A percentile compares a stretch with the other conserved stretches of the same genome.
Evolutionary conservation across 1,284 basidiomycete genomes (phyloP).

Genomic region (Volvariella volvacea): DNA sequence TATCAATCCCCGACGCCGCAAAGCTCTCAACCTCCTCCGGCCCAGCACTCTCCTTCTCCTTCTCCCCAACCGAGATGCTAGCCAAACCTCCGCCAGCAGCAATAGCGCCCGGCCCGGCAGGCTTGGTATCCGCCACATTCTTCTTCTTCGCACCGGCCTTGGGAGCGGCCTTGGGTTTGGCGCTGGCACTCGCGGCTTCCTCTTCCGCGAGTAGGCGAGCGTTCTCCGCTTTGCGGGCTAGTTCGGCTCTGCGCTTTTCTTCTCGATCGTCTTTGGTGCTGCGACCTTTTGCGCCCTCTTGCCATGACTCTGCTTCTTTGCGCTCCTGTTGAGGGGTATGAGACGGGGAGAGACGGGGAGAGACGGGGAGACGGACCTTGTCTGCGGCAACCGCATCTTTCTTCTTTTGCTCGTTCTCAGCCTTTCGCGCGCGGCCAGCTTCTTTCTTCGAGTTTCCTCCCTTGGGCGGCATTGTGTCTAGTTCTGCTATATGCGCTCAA

Average conservation of each 20-base stretch:
- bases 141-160: slow-evolving; percentile 60
- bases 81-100: slow-evolving; percentile 55
- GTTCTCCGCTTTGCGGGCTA: slow-evolving; percentile 71
- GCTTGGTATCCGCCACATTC: slow-evolving; percentile 37
- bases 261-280: slow-evolving; percentile 67
- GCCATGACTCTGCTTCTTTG: slow-evolving; percentile 81
- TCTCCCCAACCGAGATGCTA: slow-evolving; percentile 9
- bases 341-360: slow-evolving; percentile 6
- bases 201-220: slow-evolving; percentile 80
- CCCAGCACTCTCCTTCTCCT: slow-evolving; percentile 22
- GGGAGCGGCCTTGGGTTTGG: slow-evolving; percentile 60
- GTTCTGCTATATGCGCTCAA: background rate
- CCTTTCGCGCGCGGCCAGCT: slow-evolving; percentile 82
- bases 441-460: slow-evolving; percentile 89
- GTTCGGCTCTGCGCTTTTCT: slow-evolving; percentile 67
- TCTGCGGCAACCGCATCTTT: slow-evolving; percentile 51
- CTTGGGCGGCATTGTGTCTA: slow-evolving; percentile 70
- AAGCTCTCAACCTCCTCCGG: slow-evolving; percentile 59
- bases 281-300: slow-evolving; percentile 53
- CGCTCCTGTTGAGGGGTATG: slow-evolving; percentile 44
- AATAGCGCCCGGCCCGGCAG: slow-evolving; percentile 72
- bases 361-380: slow-evolving; percentile 34
- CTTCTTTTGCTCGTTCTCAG: slow-evolving; percentile 85
- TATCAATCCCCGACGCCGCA: slow-evolving; percentile 85
- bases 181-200: slow-evolving; percentile 53